Conservation (phyloP, 176 grass and related monocot species). For the Areca catechu region DNA sequence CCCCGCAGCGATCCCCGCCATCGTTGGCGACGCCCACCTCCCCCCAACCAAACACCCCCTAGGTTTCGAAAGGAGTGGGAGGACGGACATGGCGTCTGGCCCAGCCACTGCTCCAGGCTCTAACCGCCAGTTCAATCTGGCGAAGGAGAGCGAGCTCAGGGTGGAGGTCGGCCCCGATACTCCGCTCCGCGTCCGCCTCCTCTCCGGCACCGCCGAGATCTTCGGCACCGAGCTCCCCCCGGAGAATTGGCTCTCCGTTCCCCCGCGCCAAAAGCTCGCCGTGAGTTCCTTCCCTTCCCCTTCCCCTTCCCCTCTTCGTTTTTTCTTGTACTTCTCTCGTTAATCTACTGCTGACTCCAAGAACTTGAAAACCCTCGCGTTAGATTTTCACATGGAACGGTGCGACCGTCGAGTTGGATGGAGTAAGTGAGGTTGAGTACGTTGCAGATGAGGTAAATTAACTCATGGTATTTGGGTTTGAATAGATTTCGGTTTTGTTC, state of each 20-base stretch:
- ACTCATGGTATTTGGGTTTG: neutral
- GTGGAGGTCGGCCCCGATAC: constrained; percentile 63
- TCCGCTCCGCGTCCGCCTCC: constrained; percentile 67
- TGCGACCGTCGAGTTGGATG: constrained; percentile 73
- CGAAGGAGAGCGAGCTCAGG: constrained; percentile 67
- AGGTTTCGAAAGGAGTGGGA: neutral
- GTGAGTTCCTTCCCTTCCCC: neutral
- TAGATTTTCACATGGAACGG: constrained; percentile 94
- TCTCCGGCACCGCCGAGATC: constrained; percentile 21
- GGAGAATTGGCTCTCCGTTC: constrained; percentile 67
- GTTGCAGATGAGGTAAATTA: constrained; percentile 59
- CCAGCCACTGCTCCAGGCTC: constrained; percentile 11
- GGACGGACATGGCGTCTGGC: constrained; percentile 5
- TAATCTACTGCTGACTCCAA: no score
- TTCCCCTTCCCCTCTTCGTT: neutral
- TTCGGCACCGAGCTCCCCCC: constrained; percentile 57
- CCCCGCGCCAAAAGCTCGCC: constrained; percentile 68
- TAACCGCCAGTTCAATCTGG: constrained; percentile 52
- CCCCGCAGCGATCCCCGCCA: no score
- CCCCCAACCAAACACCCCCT: no score
- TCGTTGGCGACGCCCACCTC: no score
- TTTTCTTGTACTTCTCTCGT: no score
- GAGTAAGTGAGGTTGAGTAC: constrained; percentile 79
- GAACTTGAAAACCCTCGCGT: neutral
- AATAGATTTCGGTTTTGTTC: neutral